These are phyloP conservation scores for Sicyos baderoa DNA, from an alignment of 306 rosid genomes.

Conservation along the genomic window DNA sequence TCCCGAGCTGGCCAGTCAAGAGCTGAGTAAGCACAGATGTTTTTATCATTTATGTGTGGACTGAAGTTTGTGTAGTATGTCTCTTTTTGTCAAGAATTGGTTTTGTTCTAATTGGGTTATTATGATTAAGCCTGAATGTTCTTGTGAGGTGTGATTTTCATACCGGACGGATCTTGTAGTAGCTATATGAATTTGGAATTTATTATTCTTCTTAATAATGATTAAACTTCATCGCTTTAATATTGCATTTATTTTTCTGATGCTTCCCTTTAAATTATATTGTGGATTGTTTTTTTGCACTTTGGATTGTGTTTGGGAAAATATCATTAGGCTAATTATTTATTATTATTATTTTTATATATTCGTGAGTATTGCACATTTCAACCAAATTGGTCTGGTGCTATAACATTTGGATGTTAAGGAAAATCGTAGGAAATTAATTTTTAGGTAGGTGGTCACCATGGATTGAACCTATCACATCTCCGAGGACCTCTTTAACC, in stretches of 20 bases:
- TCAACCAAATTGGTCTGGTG: too few relatives aligned
- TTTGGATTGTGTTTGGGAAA: not conserved
- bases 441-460: too few relatives aligned
- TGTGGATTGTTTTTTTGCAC: not conserved
- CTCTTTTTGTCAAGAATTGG: slow-evolving; percentile 14
- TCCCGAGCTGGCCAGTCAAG: slow-evolving; percentile 60
- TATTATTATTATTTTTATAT: too few relatives aligned
- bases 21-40: slow-evolving; percentile 30
- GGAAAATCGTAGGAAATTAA: too few relatives aligned
- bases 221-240: too few relatives aligned
- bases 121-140: slow-evolving; percentile 5
- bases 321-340: too few relatives aligned
- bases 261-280: too few relatives aligned
- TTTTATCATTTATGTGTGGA: not conserved
- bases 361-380: too few relatives aligned
- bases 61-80: not conserved
- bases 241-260: too few relatives aligned
- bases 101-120: slow-evolving; percentile 13
- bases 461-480: too few relatives aligned
- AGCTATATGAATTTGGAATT: slow-evolving; percentile 6
- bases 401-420: too few relatives aligned
- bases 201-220: slow-evolving; percentile 16
- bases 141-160: slow-evolving; percentile 2
- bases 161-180: slow-evolving; percentile 6
- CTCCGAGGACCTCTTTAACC: too few relatives aligned